Base-by-base conservation (phyloP, 177 flowering plant genomes). In the Vitis hybrid region DNA sequence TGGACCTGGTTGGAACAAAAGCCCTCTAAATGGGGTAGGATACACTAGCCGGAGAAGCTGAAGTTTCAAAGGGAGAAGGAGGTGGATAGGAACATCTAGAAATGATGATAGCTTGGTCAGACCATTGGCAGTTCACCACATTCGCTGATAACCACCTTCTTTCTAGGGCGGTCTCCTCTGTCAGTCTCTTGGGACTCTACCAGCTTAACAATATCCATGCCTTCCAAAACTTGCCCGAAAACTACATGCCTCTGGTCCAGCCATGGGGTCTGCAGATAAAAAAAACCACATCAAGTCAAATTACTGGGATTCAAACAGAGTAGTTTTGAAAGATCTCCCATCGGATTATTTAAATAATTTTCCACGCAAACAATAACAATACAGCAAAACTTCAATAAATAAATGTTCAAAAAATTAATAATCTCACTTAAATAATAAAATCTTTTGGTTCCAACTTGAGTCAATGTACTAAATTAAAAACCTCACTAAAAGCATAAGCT, bases 151-250 rank as follows among this genome's bases (percentile, higher is more conserved):
- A 79, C 79, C 62, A 90, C 93, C 75, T 76, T 88, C 81, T 85
- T 81, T 56, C 65, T 72, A 1, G 98, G 98, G 56, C 97, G 93
- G 76, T 92, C 98, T n/a, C 94, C 98, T 76, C 97, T 84, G 75
- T 93, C 98, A 0, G 94, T 93, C 70, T 87, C 92, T 65, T 85
- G 93, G 4, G 89, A 82, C 76, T 93, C 97, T 26, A 93, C 82
- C 70, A 85, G 76, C 80, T 74, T 89, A 7, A 93, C 94, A 5
- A 88, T 65, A 62, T 91, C 97, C 89, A 93, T 86, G 70, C 98
- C 98, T 77, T 93, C 98, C 75, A 89, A 65, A 48, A 93, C 93
- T 87, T 93, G 96, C 51, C 97, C 97, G n/a, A 93, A 89, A 45
- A 93, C 98, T 22, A 93, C 98, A 71, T 93, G 98, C 84, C 92